Evolutionary conservation across 2,329 filamentous ascomycete genomes (phyloP).

Genomic region (Diaporthe sp.): DNA sequence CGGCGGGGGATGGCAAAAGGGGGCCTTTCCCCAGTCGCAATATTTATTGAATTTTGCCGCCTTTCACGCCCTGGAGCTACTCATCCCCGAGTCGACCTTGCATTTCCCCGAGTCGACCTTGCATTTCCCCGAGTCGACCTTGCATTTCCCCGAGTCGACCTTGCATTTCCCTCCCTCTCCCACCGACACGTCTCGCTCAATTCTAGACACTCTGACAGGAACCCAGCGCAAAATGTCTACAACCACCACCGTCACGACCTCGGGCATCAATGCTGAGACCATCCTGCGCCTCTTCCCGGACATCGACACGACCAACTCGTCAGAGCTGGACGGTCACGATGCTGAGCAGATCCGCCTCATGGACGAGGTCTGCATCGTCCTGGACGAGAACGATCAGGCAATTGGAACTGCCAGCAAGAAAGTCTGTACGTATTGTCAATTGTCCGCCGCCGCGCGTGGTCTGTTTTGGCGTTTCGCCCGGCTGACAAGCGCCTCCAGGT

Average conservation of each 20-base stretch:
- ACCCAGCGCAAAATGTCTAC: slow-evolving; percentile 43
- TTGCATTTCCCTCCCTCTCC: neutral
- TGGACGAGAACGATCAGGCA: slow-evolving; percentile 90
- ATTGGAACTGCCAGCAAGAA: slow-evolving; percentile 99
- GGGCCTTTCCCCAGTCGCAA: neutral
- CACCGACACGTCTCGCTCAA: neutral
- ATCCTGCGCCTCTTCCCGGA: slow-evolving; percentile 92
- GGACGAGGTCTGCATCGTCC: slow-evolving; percentile 98
- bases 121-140: neutral
- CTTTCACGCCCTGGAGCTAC: neutral
- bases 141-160: neutral
- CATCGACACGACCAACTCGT: slow-evolving; percentile 75
- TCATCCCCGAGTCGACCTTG: neutral
- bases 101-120: neutral
- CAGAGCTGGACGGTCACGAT: slow-evolving; percentile 86
- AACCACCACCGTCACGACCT: slow-evolving; percentile 56
- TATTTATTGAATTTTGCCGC: slow-evolving; percentile 4
- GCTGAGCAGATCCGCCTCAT: slow-evolving; percentile 97
- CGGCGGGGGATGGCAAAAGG: slow-evolving; percentile 1
- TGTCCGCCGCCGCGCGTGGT: neutral
- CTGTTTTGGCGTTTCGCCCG: neutral
- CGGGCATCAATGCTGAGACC: slow-evolving; percentile 83
- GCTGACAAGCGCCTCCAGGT: slow-evolving; percentile 62
- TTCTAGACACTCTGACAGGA: neutral
- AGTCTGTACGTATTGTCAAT: slow-evolving; percentile 74